Evolutionary conservation across 1,139 yeast species (phyloP).

Genomic region (Candida pseudocylindracea): DNA sequence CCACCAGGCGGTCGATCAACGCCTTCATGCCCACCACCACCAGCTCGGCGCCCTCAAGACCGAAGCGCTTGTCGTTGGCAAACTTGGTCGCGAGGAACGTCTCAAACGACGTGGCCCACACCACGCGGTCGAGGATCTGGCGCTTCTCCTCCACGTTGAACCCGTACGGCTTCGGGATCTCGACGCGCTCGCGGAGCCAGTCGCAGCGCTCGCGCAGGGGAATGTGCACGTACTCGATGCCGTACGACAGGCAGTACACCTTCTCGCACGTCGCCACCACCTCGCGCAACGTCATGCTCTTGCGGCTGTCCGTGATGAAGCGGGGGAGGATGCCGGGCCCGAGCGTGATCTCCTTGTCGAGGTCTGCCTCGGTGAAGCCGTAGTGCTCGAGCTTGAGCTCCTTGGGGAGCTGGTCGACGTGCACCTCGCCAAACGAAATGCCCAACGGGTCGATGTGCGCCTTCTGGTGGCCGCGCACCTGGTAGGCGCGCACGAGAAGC

Average conservation of each 20-base stretch:
- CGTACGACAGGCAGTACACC: constrained; percentile 74
- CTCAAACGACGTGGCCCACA: constrained; percentile 94
- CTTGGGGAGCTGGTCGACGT: constrained; percentile 26
- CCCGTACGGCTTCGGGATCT: constrained; percentile 73
- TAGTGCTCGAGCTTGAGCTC: constrained; percentile 85
- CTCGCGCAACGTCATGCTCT: constrained; percentile 51
- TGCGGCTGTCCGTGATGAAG: constrained; percentile 50
- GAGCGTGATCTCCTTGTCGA: constrained; percentile 63
- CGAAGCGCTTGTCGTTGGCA: constrained; percentile 97
- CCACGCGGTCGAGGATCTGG: constrained; percentile 86
- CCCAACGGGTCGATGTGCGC: constrained; percentile 91
- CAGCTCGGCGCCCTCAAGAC: constrained; percentile 95
- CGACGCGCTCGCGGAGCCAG: constrained; percentile 94
- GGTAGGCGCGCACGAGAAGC: constrained; percentile 92
- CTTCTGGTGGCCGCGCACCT: constrained; percentile 93
- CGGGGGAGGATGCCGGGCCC: constrained; percentile 98
- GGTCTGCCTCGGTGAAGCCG: constrained; percentile 72
- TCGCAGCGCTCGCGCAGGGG: constrained; percentile 93
- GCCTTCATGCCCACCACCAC: constrained; percentile 96
- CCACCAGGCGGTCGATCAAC: constrained; percentile 83
- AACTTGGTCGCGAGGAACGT: constrained; percentile 80
- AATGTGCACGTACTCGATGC: constrained; percentile 90
- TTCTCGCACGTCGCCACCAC: constrained; percentile 60
- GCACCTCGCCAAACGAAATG: constrained; percentile 59
- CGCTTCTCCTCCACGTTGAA: constrained; percentile 81